Conservation (phyloP, 345 rosid species). For the Lumnitzera littorea region DNA sequence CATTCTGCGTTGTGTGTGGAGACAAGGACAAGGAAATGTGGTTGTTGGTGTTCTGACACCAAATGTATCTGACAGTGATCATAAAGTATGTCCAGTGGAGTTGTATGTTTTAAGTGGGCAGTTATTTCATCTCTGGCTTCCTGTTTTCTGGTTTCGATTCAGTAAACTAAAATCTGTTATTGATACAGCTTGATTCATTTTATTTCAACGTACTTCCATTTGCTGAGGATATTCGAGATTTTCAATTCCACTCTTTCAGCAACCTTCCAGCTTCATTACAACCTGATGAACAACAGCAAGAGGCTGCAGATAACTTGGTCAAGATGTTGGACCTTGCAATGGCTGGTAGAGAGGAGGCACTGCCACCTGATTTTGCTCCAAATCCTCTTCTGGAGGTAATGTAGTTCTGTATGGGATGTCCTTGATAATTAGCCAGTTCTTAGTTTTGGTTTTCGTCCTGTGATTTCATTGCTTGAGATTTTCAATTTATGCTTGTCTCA, state of each 20-base stretch:
- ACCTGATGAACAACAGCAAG: constrained; percentile 79
- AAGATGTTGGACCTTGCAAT: constrained; percentile 83
- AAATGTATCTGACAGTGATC: constrained; percentile 54
- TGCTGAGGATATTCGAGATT: constrained; percentile 86
- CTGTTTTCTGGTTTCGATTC: constrained; percentile 9
- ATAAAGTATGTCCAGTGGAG: constrained; percentile 37
- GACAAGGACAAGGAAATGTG: constrained; percentile 68
- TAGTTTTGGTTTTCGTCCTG: too few relatives aligned
- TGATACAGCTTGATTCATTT: constrained; percentile 82
- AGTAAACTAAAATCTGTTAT: constrained; percentile 5
- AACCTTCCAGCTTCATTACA: constrained; percentile 58
- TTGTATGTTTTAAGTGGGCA: constrained; percentile 1
- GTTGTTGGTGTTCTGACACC: constrained; percentile 82
- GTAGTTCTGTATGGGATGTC: background rate
- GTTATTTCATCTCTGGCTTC: background rate
- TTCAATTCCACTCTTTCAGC: constrained; percentile 77
- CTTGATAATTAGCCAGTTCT: too few relatives aligned
- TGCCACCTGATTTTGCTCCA: constrained; percentile 75
- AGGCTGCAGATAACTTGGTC: constrained; percentile 72
- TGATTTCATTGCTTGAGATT: too few relatives aligned
- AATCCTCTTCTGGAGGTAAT: constrained; percentile 83
- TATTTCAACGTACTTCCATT: constrained; percentile 84
- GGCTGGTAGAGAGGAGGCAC: constrained; percentile 48
- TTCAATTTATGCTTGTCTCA: too few relatives aligned
- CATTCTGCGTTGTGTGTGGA: constrained; percentile 93